Base-by-base conservation (phyloP, 2,329 filamentous ascomycete genomes). In the Ceratocystis harringtonii region DNA sequence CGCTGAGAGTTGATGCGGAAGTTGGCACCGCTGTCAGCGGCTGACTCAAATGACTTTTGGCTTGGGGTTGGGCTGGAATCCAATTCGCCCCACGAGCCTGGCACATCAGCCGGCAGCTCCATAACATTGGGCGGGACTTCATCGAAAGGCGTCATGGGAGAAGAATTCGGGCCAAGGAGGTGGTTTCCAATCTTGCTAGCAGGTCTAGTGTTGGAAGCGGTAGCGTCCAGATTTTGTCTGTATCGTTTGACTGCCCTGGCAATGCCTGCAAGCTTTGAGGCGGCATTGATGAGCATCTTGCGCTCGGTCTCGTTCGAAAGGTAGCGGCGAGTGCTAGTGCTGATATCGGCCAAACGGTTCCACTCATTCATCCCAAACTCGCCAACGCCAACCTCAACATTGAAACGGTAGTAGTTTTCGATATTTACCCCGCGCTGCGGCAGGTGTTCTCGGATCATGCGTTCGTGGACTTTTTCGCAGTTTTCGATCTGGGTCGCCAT, bases 301-400 rank as follows among this genome's bases (percentile, higher is more conserved):
- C 95, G 89, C 66, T 95, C 87, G 0, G 85, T 84, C 10, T 82
- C 79, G 68, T 86, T 86, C 6, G 80, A 78, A 64, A 99, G 82
- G 73, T 97, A 99, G 69, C 87, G 84, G 70, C 89, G 83, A 0
- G 94, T 99, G 72, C 87, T 87, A 15, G 90, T 96, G 77, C 90
- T 96, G 76, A 99, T 97, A 63, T 96, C 92, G 30, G 89, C 87
- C n/a, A 97, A 78, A 2, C 92, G 84, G 71, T 90, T 84, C 94
- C 94, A 99, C 74, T 97, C 94, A 73, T 97, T 99, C 91, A 99
- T 97, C 63, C 89, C 92, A 73, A 96, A 97, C 72, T 97, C 94
- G 64, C 92, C 92, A 2, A 97, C 92, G 0, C 92, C 94, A 17
- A 96, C 86, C 72, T 97, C 92, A 50, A 97, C 94, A 69, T 99